phyloP scores from a whole-genome alignment of 331 rosid species.

The Telfairia occidentalis region DNA sequence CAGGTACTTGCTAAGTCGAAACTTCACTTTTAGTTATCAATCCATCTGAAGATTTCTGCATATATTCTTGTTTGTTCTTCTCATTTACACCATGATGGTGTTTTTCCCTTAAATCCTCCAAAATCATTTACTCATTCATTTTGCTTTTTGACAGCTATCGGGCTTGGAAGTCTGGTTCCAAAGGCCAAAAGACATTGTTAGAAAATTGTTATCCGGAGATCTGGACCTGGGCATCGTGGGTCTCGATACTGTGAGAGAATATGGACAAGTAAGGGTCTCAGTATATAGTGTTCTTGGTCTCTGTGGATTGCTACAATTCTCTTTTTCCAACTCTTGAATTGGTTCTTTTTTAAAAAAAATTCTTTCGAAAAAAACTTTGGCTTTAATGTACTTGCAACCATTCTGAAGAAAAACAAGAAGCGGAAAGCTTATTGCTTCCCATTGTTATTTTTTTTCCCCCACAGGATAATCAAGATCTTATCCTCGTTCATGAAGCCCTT shows the following conservation, averaged over 20 bases:
- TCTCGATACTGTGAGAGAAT: constrained; percentile 61
- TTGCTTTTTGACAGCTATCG: constrained; percentile 35
- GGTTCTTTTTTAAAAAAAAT: not conserved
- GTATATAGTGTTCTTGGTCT: not conserved
- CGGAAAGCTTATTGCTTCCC: not conserved
- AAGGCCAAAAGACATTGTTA: constrained; percentile 78
- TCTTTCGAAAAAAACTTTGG: not conserved
- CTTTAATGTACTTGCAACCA: not conserved
- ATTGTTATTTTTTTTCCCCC: constrained; percentile 3
- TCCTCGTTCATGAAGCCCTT: constrained; percentile 78
- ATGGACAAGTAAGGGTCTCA: constrained; percentile 49
- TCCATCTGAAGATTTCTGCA: not conserved
- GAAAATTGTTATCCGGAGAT: constrained; percentile 77
- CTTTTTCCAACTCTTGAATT: not conserved
- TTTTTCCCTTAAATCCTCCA: not conserved
- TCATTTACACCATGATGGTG: not conserved
- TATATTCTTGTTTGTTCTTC: not conserved
- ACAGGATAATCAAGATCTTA: constrained; percentile 71
- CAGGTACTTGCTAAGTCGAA: constrained; percentile 31
- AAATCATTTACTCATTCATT: not conserved
- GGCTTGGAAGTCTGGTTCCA: constrained; percentile 90
- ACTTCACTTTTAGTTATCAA: not conserved
- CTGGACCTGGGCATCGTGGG: constrained; percentile 94
- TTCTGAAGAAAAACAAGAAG: not conserved
- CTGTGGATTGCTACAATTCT: not conserved